Percentiles rank a stretch among this genome's conserved stretches.
These are phyloP conservation scores for Syncephalastrum racemosum DNA, from an alignment of 371 early-diverging fungal genomes.

Conservation along the genomic window DNA sequence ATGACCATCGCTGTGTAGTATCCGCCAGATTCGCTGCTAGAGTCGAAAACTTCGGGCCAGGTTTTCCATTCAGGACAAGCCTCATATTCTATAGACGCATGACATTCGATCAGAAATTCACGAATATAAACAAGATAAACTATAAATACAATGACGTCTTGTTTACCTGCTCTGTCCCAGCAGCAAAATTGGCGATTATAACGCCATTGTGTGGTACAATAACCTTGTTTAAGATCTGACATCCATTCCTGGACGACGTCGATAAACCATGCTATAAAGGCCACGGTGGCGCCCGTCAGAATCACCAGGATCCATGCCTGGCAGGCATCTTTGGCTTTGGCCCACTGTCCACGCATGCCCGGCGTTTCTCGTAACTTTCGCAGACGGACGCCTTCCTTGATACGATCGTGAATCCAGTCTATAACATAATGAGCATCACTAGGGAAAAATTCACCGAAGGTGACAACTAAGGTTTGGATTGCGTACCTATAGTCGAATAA, in stretches of 20 bases:
- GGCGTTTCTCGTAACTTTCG: slow-evolving; percentile 57
- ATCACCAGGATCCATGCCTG: slow-evolving; percentile 88
- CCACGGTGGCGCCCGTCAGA: slow-evolving; percentile 61
- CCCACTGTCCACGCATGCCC: slow-evolving; percentile 59
- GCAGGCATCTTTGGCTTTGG: slow-evolving; percentile 68
- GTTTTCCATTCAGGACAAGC: slow-evolving; percentile 43
- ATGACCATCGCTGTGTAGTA: slow-evolving; percentile 38
- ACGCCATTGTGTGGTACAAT: slow-evolving; percentile 83
- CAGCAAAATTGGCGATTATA: slow-evolving; percentile 91
- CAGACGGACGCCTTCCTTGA: slow-evolving; percentile 84
- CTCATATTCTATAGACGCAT: slow-evolving; percentile 19
- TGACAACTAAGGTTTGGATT: slow-evolving; percentile 1
- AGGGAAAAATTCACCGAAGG: slow-evolving; percentile 3
- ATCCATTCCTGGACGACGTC: slow-evolving; percentile 81
- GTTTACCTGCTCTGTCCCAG: slow-evolving; percentile 66
- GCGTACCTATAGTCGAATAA: slow-evolving; percentile 74
- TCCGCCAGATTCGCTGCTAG: slow-evolving; percentile 14
- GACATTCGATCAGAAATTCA: background rate
- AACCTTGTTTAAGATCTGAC: slow-evolving; percentile 80
- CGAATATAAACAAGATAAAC: background rate
- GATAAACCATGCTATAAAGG: slow-evolving; percentile 81
- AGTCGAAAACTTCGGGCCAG: slow-evolving; percentile 42
- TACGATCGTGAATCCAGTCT: slow-evolving; percentile 93
- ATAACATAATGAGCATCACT: slow-evolving; percentile 1
- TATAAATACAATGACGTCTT: slow-evolving; percentile 6